phyloP scores from a whole-genome alignment of 495 filamentous ascomycete genomes.

The Bacidia rubella region DNA sequence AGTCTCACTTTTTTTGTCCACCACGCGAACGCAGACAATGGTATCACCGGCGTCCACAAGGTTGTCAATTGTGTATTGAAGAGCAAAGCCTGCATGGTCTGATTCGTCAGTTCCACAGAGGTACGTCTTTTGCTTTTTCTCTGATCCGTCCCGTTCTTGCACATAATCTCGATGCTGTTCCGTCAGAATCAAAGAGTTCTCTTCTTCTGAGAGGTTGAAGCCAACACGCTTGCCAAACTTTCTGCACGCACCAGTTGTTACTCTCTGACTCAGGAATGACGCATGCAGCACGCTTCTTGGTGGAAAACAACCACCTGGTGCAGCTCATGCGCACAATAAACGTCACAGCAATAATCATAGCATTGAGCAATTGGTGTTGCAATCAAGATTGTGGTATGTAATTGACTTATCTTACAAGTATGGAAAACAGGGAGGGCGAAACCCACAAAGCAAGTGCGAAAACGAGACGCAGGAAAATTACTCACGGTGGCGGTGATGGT shows the following conservation, averaged over 20 bases:
- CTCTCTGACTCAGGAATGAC: neutral
- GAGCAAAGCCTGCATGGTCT: conserved; percentile 86
- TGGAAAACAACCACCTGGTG: neutral
- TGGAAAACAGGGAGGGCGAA: no score
- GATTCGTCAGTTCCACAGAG: conserved; percentile 91
- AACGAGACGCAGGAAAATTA: no score
- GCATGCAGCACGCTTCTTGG: no score
- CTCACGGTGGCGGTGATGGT: neutral
- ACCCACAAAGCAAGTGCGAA: no score
- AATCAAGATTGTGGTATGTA: no score
- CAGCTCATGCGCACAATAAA: neutral
- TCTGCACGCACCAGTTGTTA: conserved; percentile 16
- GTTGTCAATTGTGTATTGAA: conserved; percentile 89
- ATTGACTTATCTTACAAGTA: no score
- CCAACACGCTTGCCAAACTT: conserved; percentile 52
- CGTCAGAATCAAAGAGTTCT: no score
- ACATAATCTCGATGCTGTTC: conserved; percentile 90
- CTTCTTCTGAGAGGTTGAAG: no score
- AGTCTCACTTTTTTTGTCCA: conserved; percentile 58
- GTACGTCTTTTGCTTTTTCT: conserved; percentile 76
- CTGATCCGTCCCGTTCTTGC: no score
- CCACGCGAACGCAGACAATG: conserved; percentile 81
- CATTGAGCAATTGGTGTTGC: no score
- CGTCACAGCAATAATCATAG: no score
- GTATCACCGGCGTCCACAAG: conserved; percentile 95